These are phyloP conservation scores for Phanerodontia chrysosporium DNA, from an alignment of 768 basidiomycete genomes.

Conservation along the genomic window DNA sequence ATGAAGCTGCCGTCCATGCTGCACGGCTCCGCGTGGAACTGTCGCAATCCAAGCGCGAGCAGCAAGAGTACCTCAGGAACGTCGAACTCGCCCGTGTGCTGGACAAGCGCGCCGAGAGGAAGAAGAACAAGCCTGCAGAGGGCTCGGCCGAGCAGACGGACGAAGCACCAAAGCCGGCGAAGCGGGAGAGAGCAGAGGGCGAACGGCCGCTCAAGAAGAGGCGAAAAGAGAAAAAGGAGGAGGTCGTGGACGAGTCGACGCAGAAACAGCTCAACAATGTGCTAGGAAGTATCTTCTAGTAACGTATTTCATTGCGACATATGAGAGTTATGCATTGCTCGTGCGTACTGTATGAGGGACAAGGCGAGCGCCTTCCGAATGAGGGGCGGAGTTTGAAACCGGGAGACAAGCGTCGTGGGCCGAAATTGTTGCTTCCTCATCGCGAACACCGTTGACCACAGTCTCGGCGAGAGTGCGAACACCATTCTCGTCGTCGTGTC, in stretches of 20 bases:
- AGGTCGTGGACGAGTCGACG: slow-evolving; percentile 11
- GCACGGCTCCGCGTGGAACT: slow-evolving; percentile 91
- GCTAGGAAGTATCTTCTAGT: slow-evolving; percentile 51
- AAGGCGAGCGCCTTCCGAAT: background rate
- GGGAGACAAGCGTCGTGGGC: background rate
- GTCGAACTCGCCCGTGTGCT: slow-evolving; percentile 89
- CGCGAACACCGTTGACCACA: slow-evolving; percentile 53
- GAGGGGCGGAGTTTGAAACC: background rate
- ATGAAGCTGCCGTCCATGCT: slow-evolving; percentile 85
- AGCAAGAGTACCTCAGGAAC: slow-evolving; percentile 88
- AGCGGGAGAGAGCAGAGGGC: slow-evolving; percentile 1
- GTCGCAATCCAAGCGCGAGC: slow-evolving; percentile 81
- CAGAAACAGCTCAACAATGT: slow-evolving; percentile 37
- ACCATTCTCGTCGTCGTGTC: slow-evolving; percentile 34
- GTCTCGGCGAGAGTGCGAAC: slow-evolving; percentile 35
- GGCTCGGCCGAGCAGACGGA: background rate
- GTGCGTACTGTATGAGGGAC: background rate
- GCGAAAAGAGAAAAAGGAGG: slow-evolving; percentile 27
- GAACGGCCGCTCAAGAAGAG: slow-evolving; percentile 36
- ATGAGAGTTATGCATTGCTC: slow-evolving; percentile 8
- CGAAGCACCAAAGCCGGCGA: background rate
- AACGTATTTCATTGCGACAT: background rate
- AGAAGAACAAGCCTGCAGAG: slow-evolving; percentile 22
- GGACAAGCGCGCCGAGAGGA: slow-evolving; percentile 71
- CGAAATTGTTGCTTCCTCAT: slow-evolving; percentile 37